Percentiles rank a stretch among this genome's conserved stretches.
Evolutionary conservation across 257 asterid genomes (phyloP).

Genomic region (Euphrasia confusa): DNA sequence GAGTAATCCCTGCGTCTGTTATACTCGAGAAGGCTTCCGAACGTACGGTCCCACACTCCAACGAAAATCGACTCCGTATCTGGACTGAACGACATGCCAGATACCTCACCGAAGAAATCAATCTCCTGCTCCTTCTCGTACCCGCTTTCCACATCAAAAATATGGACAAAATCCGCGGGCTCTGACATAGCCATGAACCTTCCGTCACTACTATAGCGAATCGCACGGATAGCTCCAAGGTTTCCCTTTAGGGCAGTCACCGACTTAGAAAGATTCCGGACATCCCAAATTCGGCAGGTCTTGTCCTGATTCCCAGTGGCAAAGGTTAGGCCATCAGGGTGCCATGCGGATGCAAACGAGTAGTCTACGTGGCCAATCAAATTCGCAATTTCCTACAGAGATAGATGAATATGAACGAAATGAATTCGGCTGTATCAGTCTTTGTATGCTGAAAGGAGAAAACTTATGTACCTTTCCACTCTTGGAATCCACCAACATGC

Average conservation of each 20-base stretch:
- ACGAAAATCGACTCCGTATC: slow-evolving; percentile 77
- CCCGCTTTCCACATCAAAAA: slow-evolving; percentile 67
- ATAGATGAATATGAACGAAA: not conserved
- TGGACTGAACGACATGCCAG: slow-evolving; percentile 88
- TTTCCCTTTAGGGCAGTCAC: slow-evolving; percentile 66
- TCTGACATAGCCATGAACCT: slow-evolving; percentile 94
- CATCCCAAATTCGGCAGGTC: slow-evolving; percentile 85
- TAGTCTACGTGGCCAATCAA: slow-evolving; percentile 74
- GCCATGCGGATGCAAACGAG: slow-evolving; percentile 97
- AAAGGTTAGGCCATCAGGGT: slow-evolving; percentile 75
- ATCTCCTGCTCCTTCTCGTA: slow-evolving; percentile 77
- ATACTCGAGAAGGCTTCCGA: slow-evolving; percentile 84
- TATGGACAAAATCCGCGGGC: slow-evolving; percentile 90
- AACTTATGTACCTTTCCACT: slow-evolving; percentile 45
- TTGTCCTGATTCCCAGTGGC: slow-evolving; percentile 98
- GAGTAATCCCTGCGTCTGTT: slow-evolving; percentile 64
- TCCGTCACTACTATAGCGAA: slow-evolving; percentile 84
- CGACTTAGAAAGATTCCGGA: slow-evolving; percentile 60
- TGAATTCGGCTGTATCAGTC: slow-evolving; percentile 1
- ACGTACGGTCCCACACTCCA: slow-evolving; percentile 93
- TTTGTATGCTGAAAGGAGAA: slow-evolving; percentile 11
- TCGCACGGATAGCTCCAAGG: slow-evolving; percentile 84
- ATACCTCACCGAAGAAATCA: slow-evolving; percentile 94
- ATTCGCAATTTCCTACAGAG: slow-evolving; percentile 47
- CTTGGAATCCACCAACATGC: slow-evolving; percentile 53